Evolutionary conservation across 768 basidiomycete genomes (phyloP), one percentile per base, ranked within the genome.

Genomic region (Serendipita vermifera): DNA sequence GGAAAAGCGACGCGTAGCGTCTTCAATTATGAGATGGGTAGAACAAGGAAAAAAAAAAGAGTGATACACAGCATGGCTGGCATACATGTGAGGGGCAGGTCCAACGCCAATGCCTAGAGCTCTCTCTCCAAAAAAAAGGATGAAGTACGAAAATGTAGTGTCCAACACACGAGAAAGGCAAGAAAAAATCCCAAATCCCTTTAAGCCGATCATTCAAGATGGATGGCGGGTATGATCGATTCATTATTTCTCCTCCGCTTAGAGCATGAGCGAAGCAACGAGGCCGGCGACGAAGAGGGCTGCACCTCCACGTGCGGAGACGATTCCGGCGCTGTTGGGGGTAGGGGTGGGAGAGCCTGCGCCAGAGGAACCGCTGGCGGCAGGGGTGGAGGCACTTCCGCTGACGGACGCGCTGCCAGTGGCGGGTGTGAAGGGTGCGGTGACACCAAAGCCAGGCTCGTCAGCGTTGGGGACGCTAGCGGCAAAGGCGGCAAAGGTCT

Each of bases 1-100:
- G n/a, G n/a, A n/a, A n/a, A n/a, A 41, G 46, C 26, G 46, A 51
- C 46, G 46, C 46, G 24, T 51, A 9, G 46, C 46, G 46, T 31
- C 27, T 11, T 24, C 15, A 27, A 31, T 27, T 24, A 27, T 36
- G n/a, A 36, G 35, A 9, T n/a, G 35, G 35, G 29, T 22, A 51
- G 46, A 31, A 5, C 13, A 24, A 26, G 24, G 46, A 31, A 51
- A 31, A n/a, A 51, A 29, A 15, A 24, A 51, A 51, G n/a, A 51
- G n/a, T 36, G 35, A 24, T 51, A 51, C 46, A 51, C 46, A 51
- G 46, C 46, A 51, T 31, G 46, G 46, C 46, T 51, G 46, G 39
- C 27, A 51, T 27, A n/a, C 20, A 51, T 20, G 17, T 22, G 17
- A 29, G 22, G 46, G 46, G 46, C 46, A 51, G 46, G 24, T 51